A percentile compares a stretch with the other conserved stretches of the same genome.
Evolutionary conservation across 495 filamentous ascomycete species (phyloP).

Genomic region (Talaromyces adpressus): DNA sequence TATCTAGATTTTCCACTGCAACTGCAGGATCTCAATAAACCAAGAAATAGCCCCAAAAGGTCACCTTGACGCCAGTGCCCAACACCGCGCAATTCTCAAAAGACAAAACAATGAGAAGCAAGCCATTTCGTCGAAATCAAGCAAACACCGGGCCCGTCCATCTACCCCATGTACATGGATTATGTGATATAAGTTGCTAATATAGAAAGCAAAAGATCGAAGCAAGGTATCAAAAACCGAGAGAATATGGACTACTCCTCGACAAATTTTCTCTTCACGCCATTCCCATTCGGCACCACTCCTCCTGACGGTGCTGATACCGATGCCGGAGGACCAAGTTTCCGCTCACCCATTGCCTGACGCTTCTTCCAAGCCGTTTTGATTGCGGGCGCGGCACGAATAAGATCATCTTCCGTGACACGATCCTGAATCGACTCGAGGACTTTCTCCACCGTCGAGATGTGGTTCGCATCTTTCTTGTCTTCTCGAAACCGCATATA

Average conservation of each 20-base stretch:
- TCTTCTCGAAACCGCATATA: constrained; percentile 85
- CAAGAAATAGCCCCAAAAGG: neutral
- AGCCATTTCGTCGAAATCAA: neutral
- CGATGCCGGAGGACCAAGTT: neutral
- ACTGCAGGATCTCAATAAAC: neutral
- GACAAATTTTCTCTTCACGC: constrained; percentile 42
- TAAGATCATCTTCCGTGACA: constrained; percentile 59
- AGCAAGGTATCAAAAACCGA: constrained; percentile 7
- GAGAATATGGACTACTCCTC: constrained; percentile 25
- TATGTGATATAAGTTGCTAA: neutral
- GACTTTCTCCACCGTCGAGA: constrained; percentile 69
- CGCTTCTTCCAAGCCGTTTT: constrained; percentile 67
- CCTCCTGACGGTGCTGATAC: constrained; percentile 11
- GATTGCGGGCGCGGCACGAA: constrained; percentile 56
- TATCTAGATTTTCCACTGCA: neutral
- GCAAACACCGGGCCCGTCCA: constrained; percentile 2
- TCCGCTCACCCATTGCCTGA: constrained; percentile 20
- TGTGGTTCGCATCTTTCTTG: constrained; percentile 85
- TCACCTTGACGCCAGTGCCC: neutral
- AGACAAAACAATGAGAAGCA: neutral
- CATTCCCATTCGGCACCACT: constrained; percentile 29
- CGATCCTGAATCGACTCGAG: constrained; percentile 74
- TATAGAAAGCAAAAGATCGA: neutral
- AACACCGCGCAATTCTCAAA: neutral
- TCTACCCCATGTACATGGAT: constrained; percentile 3